A percentile compares a stretch with the other conserved stretches of the same genome.
phyloP scores from a whole-genome alignment of 768 basidiomycete genomes.

The Boletales sp. region DNA sequence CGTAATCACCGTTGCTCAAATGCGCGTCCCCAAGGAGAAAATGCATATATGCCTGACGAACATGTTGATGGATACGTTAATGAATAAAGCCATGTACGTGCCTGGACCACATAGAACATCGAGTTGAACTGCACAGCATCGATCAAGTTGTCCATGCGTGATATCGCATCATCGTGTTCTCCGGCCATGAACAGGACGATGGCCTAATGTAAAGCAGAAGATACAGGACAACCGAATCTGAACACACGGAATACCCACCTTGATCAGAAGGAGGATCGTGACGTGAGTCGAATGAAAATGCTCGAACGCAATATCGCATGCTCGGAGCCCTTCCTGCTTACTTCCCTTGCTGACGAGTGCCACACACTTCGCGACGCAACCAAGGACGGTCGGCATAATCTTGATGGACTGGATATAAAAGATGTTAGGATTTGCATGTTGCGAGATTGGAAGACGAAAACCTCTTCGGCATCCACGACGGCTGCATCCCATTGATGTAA shows the following conservation, averaged over 20 bases:
- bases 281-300: background rate
- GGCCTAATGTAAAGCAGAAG: background rate
- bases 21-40: conserved; percentile 1
- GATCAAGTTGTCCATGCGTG: background rate
- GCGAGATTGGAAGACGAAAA: background rate
- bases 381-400: background rate
- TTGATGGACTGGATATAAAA: conserved; percentile 1
- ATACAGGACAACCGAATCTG: background rate
- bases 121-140: background rate
- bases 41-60: conserved; percentile 5
- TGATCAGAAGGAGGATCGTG: background rate
- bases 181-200: background rate
- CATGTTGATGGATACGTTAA: background rate
- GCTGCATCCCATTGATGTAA: conserved; percentile 3
- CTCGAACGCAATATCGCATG: background rate
- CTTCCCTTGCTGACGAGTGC: background rate
- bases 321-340: background rate
- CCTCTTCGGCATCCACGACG: conserved; percentile 2
- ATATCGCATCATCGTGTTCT: background rate
- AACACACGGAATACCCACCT: background rate
- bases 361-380: conserved; percentile 3
- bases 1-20: background rate
- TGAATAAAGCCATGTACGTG: background rate
- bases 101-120: background rate
- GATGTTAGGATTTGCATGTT: background rate